Evolutionary conservation across 2,329 filamentous ascomycete genomes (phyloP).

Genomic region (Gyromitra esculenta): DNA sequence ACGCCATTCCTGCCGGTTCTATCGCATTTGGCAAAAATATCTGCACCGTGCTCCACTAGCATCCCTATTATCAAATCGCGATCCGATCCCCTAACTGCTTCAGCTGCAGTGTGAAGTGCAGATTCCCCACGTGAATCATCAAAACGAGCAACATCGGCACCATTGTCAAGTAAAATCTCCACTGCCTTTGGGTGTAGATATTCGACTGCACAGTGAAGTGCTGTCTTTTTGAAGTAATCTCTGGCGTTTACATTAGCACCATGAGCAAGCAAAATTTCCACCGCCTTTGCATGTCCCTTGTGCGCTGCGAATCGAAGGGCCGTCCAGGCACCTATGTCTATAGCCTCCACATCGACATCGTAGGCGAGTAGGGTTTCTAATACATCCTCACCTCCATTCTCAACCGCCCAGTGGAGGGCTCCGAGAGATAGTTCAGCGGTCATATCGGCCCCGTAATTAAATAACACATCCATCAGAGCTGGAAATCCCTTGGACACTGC

Average conservation of each 20-base stretch:
- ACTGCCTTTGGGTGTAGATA: background rate
- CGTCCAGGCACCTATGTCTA: too few relatives aligned
- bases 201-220: background rate
- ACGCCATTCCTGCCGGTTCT: background rate
- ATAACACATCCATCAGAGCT: too few relatives aligned
- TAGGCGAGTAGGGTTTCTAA: background rate
- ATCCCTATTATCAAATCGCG: background rate
- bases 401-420: background rate
- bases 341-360: background rate
- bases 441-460: too few relatives aligned
- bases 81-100: background rate
- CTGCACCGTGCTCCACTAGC: background rate
- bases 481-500: too few relatives aligned
- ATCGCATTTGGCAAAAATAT: background rate
- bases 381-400: background rate
- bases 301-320: background rate
- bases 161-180: background rate
- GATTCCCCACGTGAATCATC: background rate
- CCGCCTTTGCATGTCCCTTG: background rate
- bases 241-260: background rate
- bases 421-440: too few relatives aligned
- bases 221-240: background rate
- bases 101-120: background rate
- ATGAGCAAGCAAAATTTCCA: background rate
- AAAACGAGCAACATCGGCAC: background rate